phyloP scores from a whole-genome alignment of 352 stramenopile species.

The Pythium aquatile region DNA sequence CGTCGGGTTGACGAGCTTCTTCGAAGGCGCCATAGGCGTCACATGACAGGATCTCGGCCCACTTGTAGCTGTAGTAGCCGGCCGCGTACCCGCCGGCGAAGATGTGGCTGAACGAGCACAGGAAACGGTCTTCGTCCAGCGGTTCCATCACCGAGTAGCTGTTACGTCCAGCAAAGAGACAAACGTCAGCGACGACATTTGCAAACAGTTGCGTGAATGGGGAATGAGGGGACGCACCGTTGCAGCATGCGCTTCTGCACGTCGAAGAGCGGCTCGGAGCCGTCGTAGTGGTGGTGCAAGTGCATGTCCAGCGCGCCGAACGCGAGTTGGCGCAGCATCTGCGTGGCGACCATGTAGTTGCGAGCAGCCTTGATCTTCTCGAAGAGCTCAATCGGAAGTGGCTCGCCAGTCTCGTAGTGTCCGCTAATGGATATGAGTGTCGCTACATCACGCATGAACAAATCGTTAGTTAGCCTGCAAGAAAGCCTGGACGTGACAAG shows the following conservation, averaged over 20 bases:
- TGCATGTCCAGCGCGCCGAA: slow-evolving; percentile 92
- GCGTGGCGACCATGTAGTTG: slow-evolving; percentile 95
- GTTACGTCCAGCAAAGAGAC: slow-evolving; percentile 3
- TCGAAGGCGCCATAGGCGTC: slow-evolving; percentile 98
- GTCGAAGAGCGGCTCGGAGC: slow-evolving; percentile 90
- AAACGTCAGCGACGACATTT: not conserved
- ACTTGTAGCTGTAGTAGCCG: slow-evolving; percentile 98
- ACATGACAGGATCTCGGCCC: slow-evolving; percentile 96
- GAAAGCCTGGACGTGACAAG: not conserved
- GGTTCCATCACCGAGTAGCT: slow-evolving; percentile 87
- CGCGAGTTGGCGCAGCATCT: slow-evolving; percentile 94
- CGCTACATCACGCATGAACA: slow-evolving; percentile 40
- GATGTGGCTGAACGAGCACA: slow-evolving; percentile 98
- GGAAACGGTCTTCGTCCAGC: slow-evolving; percentile 94
- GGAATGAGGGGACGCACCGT: slow-evolving; percentile 42
- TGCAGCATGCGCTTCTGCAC: slow-evolving; percentile 89
- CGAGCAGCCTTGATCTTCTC: slow-evolving; percentile 95
- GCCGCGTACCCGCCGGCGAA: slow-evolving; percentile 97
- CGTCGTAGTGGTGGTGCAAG: slow-evolving; percentile 72
- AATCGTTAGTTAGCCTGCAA: not conserved
- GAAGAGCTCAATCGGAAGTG: slow-evolving; percentile 93
- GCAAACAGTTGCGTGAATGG: not conserved
- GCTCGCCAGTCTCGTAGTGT: slow-evolving; percentile 85
- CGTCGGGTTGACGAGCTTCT: slow-evolving; percentile 89
- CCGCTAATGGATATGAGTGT: slow-evolving; percentile 81